Evolutionary conservation across 805 yeast genomes (phyloP), one percentile per base, ranked within the genome.

Genomic region (Candida sanyiensis): DNA sequence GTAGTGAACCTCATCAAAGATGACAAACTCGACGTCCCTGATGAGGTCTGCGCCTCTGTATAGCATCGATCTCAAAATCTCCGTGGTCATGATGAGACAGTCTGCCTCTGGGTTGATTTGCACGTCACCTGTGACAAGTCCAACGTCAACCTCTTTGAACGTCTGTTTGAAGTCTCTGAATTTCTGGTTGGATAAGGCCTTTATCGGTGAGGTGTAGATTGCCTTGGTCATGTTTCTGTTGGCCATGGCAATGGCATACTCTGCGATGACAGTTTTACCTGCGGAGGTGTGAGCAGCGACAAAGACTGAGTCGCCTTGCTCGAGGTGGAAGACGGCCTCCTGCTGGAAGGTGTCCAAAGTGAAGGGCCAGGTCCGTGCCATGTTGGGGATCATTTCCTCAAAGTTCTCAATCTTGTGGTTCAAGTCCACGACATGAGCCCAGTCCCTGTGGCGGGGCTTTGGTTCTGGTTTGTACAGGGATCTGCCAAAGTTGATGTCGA

Each of bases 281-380:
- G 98, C 98, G 3, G 97, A 90, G 0, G 98, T 90, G 60, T 90
- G 98, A 0, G 99, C 99, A 4, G 97, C 97, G 3, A 93, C 96
- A 62, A 93, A 93, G 4, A 93, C 99, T 7, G 97, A 90, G 56
- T 93, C 98, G 27, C 97, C 97, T 60, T 88, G 96, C 56, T 93
- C 99, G 44, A 93, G 67, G 61, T 89, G 97, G 56, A 84, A 93
- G 0, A 93, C 83, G 0, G 99, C 98, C 62, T 93, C 97, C 56
- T 93, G 88, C 58, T 93, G 99, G 63, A 93, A 93, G 24, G 83
- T 80, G 63, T 93, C 99, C 33, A 93, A 69, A 57, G 88, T 90
- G 54, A 93, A 93, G 0, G 98, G 97, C 93, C 95, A 93, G 30
- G 72, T 77, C 37, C 96, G 68, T 0, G 98, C 98, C 68, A 90